Base-by-base conservation (phyloP, 352 stramenopile genomes). In the Aphanomyces euteiches region DNA sequence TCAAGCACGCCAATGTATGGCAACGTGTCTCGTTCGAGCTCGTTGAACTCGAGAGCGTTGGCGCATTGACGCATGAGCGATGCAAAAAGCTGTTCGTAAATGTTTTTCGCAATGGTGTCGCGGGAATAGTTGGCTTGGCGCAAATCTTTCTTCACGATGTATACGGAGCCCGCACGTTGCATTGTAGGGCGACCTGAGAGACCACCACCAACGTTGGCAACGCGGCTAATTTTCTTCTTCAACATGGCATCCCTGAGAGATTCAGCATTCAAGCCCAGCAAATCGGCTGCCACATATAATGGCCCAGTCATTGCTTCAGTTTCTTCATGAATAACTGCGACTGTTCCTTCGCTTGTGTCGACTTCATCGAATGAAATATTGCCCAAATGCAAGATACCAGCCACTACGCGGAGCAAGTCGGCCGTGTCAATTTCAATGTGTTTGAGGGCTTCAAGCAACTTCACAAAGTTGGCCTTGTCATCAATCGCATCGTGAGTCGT, bases 321-420 rank as follows among this genome's bases (percentile, higher is more conserved):
- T 12, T 19, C n/a, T 37, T 37, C 7, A 17, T 19, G 28, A 17
- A 67, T 21, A 19, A n/a, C 43, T 15, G 67, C 57, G 2, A 48
- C 28, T 17, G 43, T 15, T 6, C 67, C 67, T 39, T 73, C 67
- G 19, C 37, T 50, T 21, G 60, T 67, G 17, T 67, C 60, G 4
- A 63, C 34, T 67, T 67, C 53, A 15, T 50, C 71, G 45, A 99
- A 98, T 54, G 84, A 76, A 45, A 99, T 83, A 80, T 99, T 95
- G 54, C 97, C 97, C 19, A 99, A 82, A 74, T 99, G 95, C 67
- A 99, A 77, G 43, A 99, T 84, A 66, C 63, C 75, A 8, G 67
- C 64, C 7, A 83, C 56, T 8, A 79, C 47, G 10, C 38, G 39
- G 19, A 70, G 21, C 4, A 85, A 64, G 40, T 66, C 61, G 15